Evolutionary conservation across 2,329 filamentous ascomycete species (phyloP).

Genomic region (Falciphora oryzae): DNA sequence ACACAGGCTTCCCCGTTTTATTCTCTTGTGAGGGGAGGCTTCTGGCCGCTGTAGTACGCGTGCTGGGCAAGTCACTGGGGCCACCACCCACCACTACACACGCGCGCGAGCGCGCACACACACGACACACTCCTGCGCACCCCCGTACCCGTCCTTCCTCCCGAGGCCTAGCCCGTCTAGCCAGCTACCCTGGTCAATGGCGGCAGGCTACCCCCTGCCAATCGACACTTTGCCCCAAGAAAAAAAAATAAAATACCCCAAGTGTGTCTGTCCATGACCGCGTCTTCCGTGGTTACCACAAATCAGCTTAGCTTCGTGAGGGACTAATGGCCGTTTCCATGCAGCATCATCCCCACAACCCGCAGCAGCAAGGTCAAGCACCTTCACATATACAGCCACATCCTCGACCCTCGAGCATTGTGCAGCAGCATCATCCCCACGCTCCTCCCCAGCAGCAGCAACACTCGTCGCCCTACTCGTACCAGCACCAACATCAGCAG

Average conservation of each 20-base stretch:
- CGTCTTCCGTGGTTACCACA: conserved; percentile 8
- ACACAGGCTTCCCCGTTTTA: background rate
- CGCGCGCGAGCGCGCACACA: background rate
- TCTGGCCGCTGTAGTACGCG: background rate
- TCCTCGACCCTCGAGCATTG: conserved; percentile 64
- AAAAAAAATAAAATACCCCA: conserved; percentile 43
- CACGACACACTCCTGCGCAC: background rate
- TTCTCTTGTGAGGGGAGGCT: background rate
- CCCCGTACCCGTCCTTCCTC: background rate
- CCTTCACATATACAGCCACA: conserved; percentile 62
- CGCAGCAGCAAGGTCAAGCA: conserved; percentile 67
- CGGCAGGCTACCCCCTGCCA: conserved; percentile 11
- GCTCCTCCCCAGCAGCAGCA: conserved; percentile 54
- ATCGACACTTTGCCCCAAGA: conserved; percentile 26
- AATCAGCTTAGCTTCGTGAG: conserved; percentile 6
- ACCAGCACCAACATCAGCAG: conserved; percentile 55
- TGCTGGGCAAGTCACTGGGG: background rate
- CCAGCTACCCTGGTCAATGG: conserved; percentile 41
- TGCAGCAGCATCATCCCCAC: conserved; percentile 65
- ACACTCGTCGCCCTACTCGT: conserved; percentile 63
- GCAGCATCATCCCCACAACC: conserved; percentile 72
- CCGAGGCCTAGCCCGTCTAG: conserved; percentile 38
- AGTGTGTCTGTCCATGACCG: conserved; percentile 34
- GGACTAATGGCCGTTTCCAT: conserved; percentile 56
- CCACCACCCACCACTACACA: conserved; percentile 19